phyloP scores from a whole-genome alignment of 495 filamentous ascomycete genomes.

The Schizothecium vesticola region DNA sequence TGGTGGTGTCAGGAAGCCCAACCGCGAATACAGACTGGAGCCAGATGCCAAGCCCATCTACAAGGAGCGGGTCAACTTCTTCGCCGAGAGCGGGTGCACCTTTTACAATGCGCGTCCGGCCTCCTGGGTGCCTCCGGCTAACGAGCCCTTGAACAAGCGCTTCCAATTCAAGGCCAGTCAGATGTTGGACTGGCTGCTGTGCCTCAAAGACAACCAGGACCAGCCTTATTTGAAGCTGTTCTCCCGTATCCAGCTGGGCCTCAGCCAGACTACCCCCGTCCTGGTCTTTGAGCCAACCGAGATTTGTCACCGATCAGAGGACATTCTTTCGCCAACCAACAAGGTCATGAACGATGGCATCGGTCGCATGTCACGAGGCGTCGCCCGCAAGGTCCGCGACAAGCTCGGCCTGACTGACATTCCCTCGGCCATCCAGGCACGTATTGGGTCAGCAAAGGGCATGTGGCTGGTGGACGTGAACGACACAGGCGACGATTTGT shows the following conservation, averaged over 20 bases:
- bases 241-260: constrained; percentile 41
- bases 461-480: constrained; percentile 72
- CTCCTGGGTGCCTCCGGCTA: not conserved
- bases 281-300: constrained; percentile 32
- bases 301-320: constrained; percentile 27
- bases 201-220: constrained; percentile 30
- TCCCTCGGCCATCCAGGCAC: constrained; percentile 73
- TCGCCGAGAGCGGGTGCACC: constrained; percentile 37
- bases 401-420: constrained; percentile 53
- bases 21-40: constrained; percentile 28
- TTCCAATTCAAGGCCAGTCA: constrained; percentile 24
- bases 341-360: constrained; percentile 81
- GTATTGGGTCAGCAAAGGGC: constrained; percentile 82
- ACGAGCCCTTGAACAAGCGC: constrained; percentile 22
- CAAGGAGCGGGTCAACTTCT: constrained; percentile 41
- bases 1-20: constrained; percentile 33
- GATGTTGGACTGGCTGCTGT: constrained; percentile 42
- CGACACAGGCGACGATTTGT: constrained; percentile 42
- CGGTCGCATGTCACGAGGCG: constrained; percentile 59
- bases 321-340: constrained; percentile 31
- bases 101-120: constrained; percentile 17
- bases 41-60: constrained; percentile 31
- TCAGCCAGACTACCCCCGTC: constrained; percentile 40
- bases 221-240: constrained; percentile 35
- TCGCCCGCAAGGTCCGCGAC: constrained; percentile 57